Conservation (phyloP, 495 filamentous ascomycete genomes). For the Xylaria bambusicola region DNA sequence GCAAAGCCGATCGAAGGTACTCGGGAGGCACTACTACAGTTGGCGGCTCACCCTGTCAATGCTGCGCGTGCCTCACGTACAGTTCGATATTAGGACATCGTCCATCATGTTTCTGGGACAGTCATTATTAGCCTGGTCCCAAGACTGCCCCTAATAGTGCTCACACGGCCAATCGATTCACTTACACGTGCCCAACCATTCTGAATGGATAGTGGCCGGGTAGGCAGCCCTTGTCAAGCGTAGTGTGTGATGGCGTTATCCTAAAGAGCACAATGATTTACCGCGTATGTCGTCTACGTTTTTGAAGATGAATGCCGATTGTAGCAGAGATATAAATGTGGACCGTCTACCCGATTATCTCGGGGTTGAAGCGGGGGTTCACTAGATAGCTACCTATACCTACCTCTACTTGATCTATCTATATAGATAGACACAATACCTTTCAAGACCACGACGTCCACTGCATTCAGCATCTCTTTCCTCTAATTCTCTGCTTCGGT, state of each 20-base stretch:
- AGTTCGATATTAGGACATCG: constrained; percentile 22
- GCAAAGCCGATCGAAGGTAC: constrained; percentile 14
- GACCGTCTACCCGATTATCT: not conserved
- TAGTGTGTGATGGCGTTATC: too few species aligned
- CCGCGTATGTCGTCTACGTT: too few species aligned
- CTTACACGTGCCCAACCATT: constrained; percentile 15
- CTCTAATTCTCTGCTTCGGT: not conserved
- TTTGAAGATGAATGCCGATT: too few species aligned
- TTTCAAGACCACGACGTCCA: too few species aligned
- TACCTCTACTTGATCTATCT: not conserved
- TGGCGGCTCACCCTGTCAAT: not conserved
- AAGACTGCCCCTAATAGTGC: not conserved
- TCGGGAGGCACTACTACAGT: constrained; percentile 10
- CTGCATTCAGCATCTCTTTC: too few species aligned
- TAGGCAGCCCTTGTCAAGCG: too few species aligned
- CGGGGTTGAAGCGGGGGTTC: constrained; percentile 1
- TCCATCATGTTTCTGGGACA: constrained; percentile 35
- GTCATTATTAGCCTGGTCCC: not conserved
- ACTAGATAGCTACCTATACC: not conserved
- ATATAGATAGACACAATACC: not conserved
- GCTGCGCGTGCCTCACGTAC: not conserved
- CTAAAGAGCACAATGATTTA: too few species aligned
- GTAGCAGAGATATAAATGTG: not conserved
- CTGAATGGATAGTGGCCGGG: too few species aligned
- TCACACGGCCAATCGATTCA: not conserved